phyloP scores from a whole-genome alignment of 192 early-diverging fungal species.

The Coemansia sp. region DNA sequence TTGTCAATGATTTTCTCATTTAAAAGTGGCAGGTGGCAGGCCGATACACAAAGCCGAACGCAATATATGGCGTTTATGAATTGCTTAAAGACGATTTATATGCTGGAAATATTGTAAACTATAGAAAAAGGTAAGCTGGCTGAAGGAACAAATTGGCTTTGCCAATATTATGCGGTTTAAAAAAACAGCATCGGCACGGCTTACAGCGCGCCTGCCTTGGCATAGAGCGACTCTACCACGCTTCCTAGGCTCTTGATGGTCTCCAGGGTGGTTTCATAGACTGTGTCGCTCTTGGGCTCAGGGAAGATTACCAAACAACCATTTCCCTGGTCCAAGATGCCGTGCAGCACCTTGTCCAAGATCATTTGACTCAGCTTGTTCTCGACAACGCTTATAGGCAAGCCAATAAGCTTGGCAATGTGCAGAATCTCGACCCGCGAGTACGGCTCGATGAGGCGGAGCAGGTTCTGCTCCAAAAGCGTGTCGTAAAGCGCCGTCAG shows the following conservation, averaged over 20 bases:
- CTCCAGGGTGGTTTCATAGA: constrained; percentile 87
- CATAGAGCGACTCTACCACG: constrained; percentile 93
- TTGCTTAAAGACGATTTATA: too few relatives aligned
- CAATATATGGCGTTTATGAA: too few relatives aligned
- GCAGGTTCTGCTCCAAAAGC: constrained; percentile 92
- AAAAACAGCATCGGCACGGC: too few relatives aligned
- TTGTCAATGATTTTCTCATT: too few relatives aligned
- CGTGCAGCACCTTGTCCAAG: constrained; percentile 91
- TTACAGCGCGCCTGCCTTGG: constrained; percentile 65
- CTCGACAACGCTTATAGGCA: constrained; percentile 93
- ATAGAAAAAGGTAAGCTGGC: too few relatives aligned
- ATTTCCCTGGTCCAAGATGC: constrained; percentile 96
- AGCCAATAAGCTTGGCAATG: constrained; percentile 88
- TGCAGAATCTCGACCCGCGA: constrained; percentile 95
- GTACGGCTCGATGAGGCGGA: constrained; percentile 97
- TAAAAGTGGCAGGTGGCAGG: too few relatives aligned
- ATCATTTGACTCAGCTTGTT: constrained; percentile 99
- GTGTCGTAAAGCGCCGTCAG: constrained; percentile 93
- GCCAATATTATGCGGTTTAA: too few relatives aligned
- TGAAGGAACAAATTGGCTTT: too few relatives aligned
- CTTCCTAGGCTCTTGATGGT: constrained; percentile 96
- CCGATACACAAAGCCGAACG: too few relatives aligned
- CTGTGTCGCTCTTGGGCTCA: constrained; percentile 82
- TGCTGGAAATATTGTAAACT: too few relatives aligned
- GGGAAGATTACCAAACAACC: constrained; percentile 96